A percentile compares a stretch with the other conserved stretches of the same genome.
phyloP scores from a whole-genome alignment of 176 grass and related monocot species.

The Musa troglodytarum region DNA sequence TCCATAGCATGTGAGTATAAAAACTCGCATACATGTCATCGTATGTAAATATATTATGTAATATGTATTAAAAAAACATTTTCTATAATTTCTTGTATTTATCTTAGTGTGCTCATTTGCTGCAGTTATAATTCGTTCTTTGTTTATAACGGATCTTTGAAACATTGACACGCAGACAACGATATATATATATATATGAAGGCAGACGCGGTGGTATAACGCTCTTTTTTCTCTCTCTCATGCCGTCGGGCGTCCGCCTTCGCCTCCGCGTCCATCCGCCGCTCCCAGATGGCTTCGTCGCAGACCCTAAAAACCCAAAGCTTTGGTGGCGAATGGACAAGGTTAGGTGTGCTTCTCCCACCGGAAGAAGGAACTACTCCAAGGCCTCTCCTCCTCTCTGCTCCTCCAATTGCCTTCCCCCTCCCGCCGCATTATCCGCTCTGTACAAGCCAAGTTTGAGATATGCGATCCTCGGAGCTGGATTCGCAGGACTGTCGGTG shows the following conservation, averaged over 20 bases:
- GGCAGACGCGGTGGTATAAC: background rate
- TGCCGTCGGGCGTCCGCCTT: background rate
- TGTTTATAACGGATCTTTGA: too few relatives aligned
- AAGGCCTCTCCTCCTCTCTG: background rate
- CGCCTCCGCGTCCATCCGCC: background rate
- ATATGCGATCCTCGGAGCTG: constrained; percentile 79
- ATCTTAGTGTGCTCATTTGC: too few relatives aligned
- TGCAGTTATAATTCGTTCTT: too few relatives aligned
- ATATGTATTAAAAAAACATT: too few relatives aligned
- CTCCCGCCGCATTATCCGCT: background rate
- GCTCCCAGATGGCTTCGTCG: background rate
- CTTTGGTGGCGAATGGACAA: background rate
- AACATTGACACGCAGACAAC: too few relatives aligned
- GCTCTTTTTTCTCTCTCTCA: background rate
- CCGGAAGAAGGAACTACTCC: background rate
- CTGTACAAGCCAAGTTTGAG: constrained; percentile 15
- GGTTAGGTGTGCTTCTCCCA: background rate
- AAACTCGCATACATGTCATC: too few relatives aligned
- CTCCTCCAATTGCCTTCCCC: background rate
- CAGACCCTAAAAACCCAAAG: background rate
- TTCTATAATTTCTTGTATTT: too few relatives aligned
- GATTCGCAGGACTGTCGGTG: constrained; percentile 76
- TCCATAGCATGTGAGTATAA: too few relatives aligned
- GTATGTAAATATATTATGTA: too few relatives aligned
- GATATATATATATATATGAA: background rate